A percentile compares a stretch with the other conserved stretches of the same genome.
Conservation (phyloP, 176 grass and related monocot genomes). For the Zoysia japonica region DNA sequence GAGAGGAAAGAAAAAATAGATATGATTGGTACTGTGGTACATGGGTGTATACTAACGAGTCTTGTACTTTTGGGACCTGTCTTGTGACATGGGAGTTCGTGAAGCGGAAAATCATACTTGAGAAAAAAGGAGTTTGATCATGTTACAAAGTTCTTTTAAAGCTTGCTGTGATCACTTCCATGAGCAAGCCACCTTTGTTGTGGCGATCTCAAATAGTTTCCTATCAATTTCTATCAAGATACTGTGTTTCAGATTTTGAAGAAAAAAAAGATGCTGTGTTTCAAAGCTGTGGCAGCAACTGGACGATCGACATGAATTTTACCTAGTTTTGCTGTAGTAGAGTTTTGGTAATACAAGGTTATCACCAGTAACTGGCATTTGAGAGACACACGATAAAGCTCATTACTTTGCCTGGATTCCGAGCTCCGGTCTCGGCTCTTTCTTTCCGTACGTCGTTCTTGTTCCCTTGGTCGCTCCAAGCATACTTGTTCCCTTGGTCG, state of each 20-base stretch:
- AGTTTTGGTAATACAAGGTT: neutral
- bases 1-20: neutral
- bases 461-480: neutral
- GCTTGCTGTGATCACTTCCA: neutral
- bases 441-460: constrained; percentile 24
- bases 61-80: constrained; percentile 32
- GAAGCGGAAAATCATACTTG: constrained; percentile 16
- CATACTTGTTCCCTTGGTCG: constrained; percentile 3
- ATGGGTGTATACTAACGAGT: constrained; percentile 45
- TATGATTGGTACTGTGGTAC: constrained; percentile 24
- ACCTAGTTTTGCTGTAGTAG: neutral
- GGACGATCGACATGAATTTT: neutral
- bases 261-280: neutral
- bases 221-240: neutral
- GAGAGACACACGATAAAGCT: neutral
- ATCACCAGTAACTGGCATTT: neutral
- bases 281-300: neutral
- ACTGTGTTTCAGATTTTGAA: no score
- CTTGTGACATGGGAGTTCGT: constrained; percentile 19
- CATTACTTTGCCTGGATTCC: neutral
- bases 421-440: constrained; percentile 2
- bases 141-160: neutral
- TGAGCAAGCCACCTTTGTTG: neutral
- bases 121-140: neutral
- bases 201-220: neutral